These are phyloP conservation scores for Leonotis leonurus DNA, from an alignment of 257 asterid species.

Conservation along the genomic window DNA sequence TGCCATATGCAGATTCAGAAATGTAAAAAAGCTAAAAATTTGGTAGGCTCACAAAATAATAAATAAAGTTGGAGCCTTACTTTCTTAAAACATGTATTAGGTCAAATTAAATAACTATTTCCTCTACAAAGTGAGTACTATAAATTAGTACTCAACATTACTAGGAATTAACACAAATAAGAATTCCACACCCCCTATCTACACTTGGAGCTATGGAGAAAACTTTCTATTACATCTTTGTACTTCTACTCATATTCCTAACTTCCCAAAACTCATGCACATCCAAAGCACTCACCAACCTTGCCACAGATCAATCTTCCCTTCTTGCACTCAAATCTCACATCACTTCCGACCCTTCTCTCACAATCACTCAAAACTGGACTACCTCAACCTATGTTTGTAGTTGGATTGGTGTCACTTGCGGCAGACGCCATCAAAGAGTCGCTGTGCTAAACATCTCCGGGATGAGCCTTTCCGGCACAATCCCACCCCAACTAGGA, in stretches of 20 bases:
- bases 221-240: background rate
- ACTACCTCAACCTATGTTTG: background rate
- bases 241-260: background rate
- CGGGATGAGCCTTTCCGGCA: slow-evolving; percentile 6
- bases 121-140: no score
- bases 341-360: slow-evolving; percentile 6
- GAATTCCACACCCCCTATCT: no score
- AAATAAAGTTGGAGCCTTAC: no score
- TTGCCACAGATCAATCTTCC: slow-evolving; percentile 14
- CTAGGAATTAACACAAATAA: no score
- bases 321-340: slow-evolving; percentile 12
- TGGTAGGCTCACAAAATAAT: no score
- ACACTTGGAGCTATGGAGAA: background rate
- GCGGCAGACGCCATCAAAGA: background rate
- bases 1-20: no score
- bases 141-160: no score
- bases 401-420: background rate
- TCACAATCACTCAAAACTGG: slow-evolving; percentile 5
- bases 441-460: background rate
- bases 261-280: background rate
- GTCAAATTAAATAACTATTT: no score
- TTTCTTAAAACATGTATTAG: no score
- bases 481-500: slow-evolving; percentile 11
- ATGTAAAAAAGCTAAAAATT: no score
- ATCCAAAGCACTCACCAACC: background rate